These are phyloP conservation scores for Skeletonema grethae DNA, from an alignment of 108 stramenopile genomes.

Conservation along the genomic window DNA sequence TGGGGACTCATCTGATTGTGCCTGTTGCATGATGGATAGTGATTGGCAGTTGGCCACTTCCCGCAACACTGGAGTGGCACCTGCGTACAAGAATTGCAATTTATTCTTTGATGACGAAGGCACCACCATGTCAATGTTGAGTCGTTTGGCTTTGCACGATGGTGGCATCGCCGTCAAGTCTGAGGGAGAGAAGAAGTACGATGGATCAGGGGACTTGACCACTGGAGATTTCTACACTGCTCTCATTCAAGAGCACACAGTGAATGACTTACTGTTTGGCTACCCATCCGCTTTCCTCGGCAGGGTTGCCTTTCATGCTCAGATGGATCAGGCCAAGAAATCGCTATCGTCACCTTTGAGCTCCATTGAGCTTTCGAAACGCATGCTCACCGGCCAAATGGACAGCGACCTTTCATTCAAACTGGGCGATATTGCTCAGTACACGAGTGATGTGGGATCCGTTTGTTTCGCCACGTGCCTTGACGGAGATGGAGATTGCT, in stretches of 20 bases:
- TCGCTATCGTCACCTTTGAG: constrained; percentile 18
- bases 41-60: constrained; percentile 24
- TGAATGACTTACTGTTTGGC: constrained; percentile 56
- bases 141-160: constrained; percentile 53
- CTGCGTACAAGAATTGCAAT: constrained; percentile 42
- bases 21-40: constrained; percentile 55
- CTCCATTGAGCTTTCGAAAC: constrained; percentile 30
- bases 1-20: constrained; percentile 39
- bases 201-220: constrained; percentile 46
- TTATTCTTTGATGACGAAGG: constrained; percentile 46
- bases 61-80: constrained; percentile 28
- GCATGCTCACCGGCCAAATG: constrained; percentile 49
- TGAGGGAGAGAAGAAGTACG: constrained; percentile 55
- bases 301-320: constrained; percentile 34
- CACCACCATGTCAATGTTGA: constrained; percentile 36
- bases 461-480: constrained; percentile 44
- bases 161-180: constrained; percentile 54
- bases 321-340: constrained; percentile 33
- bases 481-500: constrained; percentile 19
- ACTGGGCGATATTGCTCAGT: constrained; percentile 46
- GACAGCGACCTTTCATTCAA: constrained; percentile 41
- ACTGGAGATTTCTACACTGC: constrained; percentile 44
- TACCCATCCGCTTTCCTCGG: constrained; percentile 55
- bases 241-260: constrained; percentile 49
- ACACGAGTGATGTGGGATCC: constrained; percentile 50